phyloP scores from a whole-genome alignment of 257 asterid species.

The Salvia hispanica region DNA sequence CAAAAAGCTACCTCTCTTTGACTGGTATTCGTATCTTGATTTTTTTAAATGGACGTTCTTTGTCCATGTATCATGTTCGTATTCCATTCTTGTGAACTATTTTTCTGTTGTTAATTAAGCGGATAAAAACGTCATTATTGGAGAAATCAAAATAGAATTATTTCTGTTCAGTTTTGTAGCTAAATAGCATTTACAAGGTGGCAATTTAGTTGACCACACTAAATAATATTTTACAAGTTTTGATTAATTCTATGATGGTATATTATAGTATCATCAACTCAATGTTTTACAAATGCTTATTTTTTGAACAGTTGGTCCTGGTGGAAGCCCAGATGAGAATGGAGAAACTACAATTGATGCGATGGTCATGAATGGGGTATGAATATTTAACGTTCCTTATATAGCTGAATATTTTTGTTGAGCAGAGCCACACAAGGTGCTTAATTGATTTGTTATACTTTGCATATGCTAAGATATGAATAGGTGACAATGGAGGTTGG shows the following conservation, averaged over 20 bases:
- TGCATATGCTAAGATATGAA: slow-evolving; percentile 57
- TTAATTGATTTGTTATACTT: slow-evolving; percentile 24
- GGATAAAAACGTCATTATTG: not conserved
- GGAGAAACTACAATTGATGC: slow-evolving; percentile 97
- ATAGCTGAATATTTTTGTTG: slow-evolving; percentile 19
- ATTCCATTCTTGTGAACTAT: not conserved
- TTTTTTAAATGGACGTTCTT: too few species aligned
- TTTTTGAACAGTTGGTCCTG: slow-evolving; percentile 86
- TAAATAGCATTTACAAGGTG: not conserved
- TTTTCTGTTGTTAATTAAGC: slow-evolving; percentile 7
- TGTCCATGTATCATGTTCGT: too few species aligned
- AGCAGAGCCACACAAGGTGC: slow-evolving; percentile 16
- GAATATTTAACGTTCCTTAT: slow-evolving; percentile 17
- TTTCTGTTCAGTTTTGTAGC: not conserved
- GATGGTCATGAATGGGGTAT: slow-evolving; percentile 96
- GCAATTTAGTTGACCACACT: not conserved
- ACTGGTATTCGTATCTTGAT: not conserved
- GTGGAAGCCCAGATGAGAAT: slow-evolving; percentile 98
- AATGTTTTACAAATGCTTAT: slow-evolving; percentile 10
- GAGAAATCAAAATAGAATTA: slow-evolving; percentile 1
- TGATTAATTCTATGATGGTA: slow-evolving; percentile 1
- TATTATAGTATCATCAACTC: slow-evolving; percentile 6
- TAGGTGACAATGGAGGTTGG: slow-evolving; percentile 99
- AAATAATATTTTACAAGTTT: not conserved
- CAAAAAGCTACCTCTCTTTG: slow-evolving; percentile 45